These are phyloP conservation scores for Alternaria infectoria DNA, from an alignment of 2,329 filamentous ascomycete species.

Conservation along the genomic window DNA sequence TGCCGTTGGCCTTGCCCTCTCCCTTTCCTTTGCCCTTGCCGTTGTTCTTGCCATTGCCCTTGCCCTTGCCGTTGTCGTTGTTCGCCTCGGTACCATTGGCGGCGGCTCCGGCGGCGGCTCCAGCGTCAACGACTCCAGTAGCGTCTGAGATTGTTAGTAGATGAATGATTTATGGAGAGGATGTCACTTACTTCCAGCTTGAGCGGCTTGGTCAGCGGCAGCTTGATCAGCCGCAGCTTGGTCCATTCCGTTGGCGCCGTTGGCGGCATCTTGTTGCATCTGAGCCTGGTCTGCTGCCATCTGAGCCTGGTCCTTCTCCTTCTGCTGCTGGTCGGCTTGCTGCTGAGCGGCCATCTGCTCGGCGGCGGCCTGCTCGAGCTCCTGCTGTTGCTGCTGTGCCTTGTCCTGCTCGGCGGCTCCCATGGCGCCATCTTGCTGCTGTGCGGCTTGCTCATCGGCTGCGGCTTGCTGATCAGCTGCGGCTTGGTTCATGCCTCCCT, in stretches of 20 bases:
- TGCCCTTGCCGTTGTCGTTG: slow-evolving; percentile 10
- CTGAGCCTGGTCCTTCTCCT: slow-evolving; percentile 6
- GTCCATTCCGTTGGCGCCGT: background rate
- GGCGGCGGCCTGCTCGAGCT: slow-evolving; percentile 9
- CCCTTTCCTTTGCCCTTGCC: slow-evolving; percentile 9
- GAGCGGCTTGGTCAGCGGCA: slow-evolving; percentile 6
- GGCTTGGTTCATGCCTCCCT: background rate
- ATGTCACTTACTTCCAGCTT: slow-evolving; percentile 18
- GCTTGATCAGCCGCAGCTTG: background rate
- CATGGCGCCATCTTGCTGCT: background rate
- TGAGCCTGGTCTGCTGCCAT: slow-evolving; percentile 3
- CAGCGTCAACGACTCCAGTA: slow-evolving; percentile 7
- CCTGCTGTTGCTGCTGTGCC: slow-evolving; percentile 1
- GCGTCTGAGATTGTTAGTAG: slow-evolving; percentile 11
- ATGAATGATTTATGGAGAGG: background rate
- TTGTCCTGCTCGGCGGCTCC: background rate
- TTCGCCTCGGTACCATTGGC: background rate
- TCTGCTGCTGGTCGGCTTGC: slow-evolving; percentile 5
- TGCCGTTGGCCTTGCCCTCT: slow-evolving; percentile 9
- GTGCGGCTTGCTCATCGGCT: background rate
- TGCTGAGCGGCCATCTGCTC: slow-evolving; percentile 6
- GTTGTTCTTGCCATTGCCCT: slow-evolving; percentile 16
- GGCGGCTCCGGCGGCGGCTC: background rate
- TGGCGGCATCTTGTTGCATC: slow-evolving; percentile 10
- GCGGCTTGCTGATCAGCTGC: slow-evolving; percentile 2